Evolutionary conservation across 306 rosid species (phyloP).

Genomic region (Bauhinia variegata): DNA sequence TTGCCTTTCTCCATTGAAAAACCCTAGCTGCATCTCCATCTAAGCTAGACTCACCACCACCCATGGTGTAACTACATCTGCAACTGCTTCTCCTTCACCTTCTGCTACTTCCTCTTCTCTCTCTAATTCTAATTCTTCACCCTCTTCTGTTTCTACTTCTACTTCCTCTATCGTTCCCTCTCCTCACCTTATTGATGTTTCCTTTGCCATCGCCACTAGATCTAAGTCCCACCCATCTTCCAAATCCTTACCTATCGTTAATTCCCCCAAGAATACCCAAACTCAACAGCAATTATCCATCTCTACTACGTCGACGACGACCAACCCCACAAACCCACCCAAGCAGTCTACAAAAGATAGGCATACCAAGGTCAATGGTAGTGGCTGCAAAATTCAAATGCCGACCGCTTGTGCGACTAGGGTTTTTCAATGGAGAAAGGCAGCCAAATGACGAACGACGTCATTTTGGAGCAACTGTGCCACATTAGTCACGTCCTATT

Average conservation of each 20-base stretch:
- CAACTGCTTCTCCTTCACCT: constrained; percentile 6
- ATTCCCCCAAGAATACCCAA: constrained; percentile 40
- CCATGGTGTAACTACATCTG: neutral
- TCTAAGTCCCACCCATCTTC: constrained; percentile 51
- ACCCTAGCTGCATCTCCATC: constrained; percentile 70
- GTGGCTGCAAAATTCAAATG: constrained; percentile 92
- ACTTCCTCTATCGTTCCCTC: constrained; percentile 37
- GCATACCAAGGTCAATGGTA: constrained; percentile 88
- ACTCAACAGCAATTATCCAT: constrained; percentile 39
- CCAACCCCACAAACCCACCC: constrained; percentile 26
- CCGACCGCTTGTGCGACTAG: constrained; percentile 93
- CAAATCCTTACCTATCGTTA: constrained; percentile 32
- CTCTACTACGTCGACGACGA: constrained; percentile 19
- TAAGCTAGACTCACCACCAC: constrained; percentile 43
- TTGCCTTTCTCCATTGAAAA: too few relatives aligned
- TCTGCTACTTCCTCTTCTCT: constrained; percentile 20
- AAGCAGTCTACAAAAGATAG: constrained; percentile 88
- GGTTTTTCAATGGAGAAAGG: constrained; percentile 85
- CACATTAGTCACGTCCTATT: too few relatives aligned
- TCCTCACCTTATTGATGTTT: constrained; percentile 65
- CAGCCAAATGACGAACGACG: too few relatives aligned
- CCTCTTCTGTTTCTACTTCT: constrained; percentile 42
- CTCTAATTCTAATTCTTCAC: constrained; percentile 33
- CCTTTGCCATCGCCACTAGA: constrained; percentile 89
- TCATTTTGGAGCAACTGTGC: too few relatives aligned